Conservation (phyloP, 2,329 filamentous ascomycete species). For the Clonostachys chloroleuca region DNA sequence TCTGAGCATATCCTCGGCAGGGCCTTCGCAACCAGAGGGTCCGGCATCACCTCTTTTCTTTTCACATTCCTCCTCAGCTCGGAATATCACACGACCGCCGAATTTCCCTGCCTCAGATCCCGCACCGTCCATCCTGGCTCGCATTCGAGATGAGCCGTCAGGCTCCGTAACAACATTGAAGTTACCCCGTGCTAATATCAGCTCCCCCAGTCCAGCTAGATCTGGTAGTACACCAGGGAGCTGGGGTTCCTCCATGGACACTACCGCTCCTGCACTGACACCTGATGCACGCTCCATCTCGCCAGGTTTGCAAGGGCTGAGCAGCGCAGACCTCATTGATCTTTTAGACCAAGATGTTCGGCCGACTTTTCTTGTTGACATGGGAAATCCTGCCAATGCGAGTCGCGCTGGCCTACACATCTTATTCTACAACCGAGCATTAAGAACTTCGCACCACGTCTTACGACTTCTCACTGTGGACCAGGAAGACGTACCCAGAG, state of each 20-base stretch:
- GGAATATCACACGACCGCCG: conserved; percentile 27
- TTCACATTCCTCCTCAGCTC: conserved; percentile 34
- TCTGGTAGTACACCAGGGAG: conserved; percentile 48
- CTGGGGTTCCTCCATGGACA: conserved; percentile 47
- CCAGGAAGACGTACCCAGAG: conserved; percentile 31
- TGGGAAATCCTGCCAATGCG: conserved; percentile 52
- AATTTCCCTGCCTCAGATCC: conserved; percentile 33
- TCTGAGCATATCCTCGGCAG: conserved; percentile 6
- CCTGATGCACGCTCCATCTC: conserved; percentile 43
- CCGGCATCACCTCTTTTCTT: conserved; percentile 49
- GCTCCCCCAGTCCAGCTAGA: conserved; percentile 37
- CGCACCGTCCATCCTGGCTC: conserved; percentile 40
- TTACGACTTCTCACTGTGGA: conserved; percentile 52
- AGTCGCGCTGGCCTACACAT: conserved; percentile 51
- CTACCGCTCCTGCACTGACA: conserved; percentile 43
- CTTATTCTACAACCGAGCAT: conserved; percentile 63
- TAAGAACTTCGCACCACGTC: conserved; percentile 53
- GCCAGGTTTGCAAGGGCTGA: conserved; percentile 51
- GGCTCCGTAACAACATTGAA: conserved; percentile 48
- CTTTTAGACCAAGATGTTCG: conserved; percentile 72
- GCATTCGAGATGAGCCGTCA: conserved; percentile 33
- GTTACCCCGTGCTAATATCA: conserved; percentile 48
- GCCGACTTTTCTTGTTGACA: conserved; percentile 72
- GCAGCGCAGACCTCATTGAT: conserved; percentile 64
- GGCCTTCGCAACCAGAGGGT: conserved; percentile 18